A percentile compares a stretch with the other conserved stretches of the same genome.
Evolutionary conservation across 2,329 filamentous ascomycete species (phyloP).

Genomic region (Beauveria rudraprayagi): DNA sequence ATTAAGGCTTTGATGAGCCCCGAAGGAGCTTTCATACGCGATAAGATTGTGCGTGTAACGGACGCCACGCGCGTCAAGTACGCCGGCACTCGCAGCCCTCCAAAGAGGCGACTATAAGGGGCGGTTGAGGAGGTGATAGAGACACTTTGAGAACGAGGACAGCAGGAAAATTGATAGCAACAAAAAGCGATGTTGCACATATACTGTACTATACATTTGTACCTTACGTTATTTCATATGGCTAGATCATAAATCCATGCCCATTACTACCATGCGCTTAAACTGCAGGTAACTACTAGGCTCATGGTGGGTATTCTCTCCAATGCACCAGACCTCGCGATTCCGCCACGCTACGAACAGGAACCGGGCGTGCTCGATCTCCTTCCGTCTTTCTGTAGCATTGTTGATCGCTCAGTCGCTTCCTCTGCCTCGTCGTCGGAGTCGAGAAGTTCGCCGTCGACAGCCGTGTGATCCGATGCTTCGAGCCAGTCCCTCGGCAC

Average conservation of each 20-base stretch:
- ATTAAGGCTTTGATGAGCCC: slow-evolving; percentile 81
- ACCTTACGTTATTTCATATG: slow-evolving; percentile 2
- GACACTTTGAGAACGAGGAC: not conserved
- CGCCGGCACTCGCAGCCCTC: slow-evolving; percentile 81
- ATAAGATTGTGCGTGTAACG: slow-evolving; percentile 69
- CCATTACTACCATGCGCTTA: not conserved
- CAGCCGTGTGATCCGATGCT: slow-evolving; percentile 66
- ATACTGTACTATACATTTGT: slow-evolving; percentile 8
- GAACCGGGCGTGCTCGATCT: not conserved
- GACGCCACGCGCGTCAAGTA: slow-evolving; percentile 91
- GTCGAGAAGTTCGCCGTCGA: slow-evolving; percentile 61
- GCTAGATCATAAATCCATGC: not conserved
- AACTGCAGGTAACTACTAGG: not conserved
- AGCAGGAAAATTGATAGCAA: slow-evolving; percentile 2
- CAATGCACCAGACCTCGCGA: not conserved
- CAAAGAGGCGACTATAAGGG: slow-evolving; percentile 64
- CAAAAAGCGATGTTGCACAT: not conserved
- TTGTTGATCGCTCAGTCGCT: slow-evolving; percentile 24
- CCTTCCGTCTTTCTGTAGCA: slow-evolving; percentile 39
- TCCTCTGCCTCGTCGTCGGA: slow-evolving; percentile 43
- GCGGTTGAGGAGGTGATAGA: slow-evolving; percentile 1
- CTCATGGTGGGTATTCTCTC: not conserved
- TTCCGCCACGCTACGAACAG: not conserved
- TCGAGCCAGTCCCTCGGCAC: slow-evolving; percentile 77
- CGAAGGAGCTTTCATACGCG: slow-evolving; percentile 69